These are phyloP conservation scores for Blastocystis sp. DNA, from an alignment of 352 stramenopile species.

Conservation along the genomic window DNA sequence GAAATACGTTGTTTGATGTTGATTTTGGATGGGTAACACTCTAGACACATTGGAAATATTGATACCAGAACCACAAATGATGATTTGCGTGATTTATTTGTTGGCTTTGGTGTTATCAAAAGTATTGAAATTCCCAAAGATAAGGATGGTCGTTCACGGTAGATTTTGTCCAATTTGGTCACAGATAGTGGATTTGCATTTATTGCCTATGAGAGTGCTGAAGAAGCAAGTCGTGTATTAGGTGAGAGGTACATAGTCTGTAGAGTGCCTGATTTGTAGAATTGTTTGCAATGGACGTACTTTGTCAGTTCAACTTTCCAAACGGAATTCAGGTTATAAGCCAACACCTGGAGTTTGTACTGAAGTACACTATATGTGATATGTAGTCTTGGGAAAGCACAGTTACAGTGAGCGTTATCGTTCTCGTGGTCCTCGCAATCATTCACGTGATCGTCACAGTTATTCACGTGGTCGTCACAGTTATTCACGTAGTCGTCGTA, in stretches of 20 bases:
- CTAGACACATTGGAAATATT: conserved; percentile 27
- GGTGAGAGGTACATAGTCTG: not conserved
- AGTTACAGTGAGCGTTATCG: not conserved
- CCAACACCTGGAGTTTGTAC: conserved; percentile 36
- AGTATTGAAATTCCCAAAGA: not conserved
- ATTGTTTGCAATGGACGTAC: not conserved
- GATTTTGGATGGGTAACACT: not conserved
- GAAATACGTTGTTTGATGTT: conserved; percentile 13
- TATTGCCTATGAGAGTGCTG: conserved; percentile 20
- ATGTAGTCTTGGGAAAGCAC: conserved; percentile 9
- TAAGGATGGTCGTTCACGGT: not conserved
- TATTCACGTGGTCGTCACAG: not conserved
- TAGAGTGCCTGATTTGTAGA: not conserved
- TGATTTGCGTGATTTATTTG: conserved; percentile 10
- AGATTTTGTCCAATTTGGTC: not conserved
- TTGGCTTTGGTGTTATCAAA: not conserved
- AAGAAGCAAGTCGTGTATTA: not conserved
- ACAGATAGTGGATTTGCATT: conserved; percentile 41
- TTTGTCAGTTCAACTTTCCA: conserved; percentile 1
- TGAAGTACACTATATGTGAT: not conserved
- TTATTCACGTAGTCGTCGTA: not conserved
- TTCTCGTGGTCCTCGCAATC: not conserved
- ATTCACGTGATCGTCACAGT: not conserved
- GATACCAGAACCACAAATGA: not conserved
- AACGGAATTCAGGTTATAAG: conserved; percentile 31